Base-by-base conservation (phyloP, 2,329 filamentous ascomycete genomes). In the Trichophyton schoenleinii region DNA sequence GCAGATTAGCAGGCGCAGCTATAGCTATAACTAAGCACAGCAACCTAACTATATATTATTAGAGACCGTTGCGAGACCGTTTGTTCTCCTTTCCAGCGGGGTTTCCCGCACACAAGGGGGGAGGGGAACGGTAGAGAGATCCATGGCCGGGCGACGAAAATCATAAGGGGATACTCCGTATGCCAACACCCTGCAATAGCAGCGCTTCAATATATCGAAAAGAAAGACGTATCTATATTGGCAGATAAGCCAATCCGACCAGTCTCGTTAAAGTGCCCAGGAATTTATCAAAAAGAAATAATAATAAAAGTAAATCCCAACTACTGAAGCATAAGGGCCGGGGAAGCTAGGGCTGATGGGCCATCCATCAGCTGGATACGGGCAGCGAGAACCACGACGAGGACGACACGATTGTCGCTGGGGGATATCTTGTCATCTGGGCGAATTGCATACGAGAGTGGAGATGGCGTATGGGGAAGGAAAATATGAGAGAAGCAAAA, bases 321-420 rank as follows among this genome's bases (percentile, higher is more conserved):
- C 28, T 36, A 36, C 49, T 36, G 46, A 49, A 49, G 46, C 11
- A 49, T 20, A 18, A 22, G 49, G 13, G 25, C 49, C 28, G 49
- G 49, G 49, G 49, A 36, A 55, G 49, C 49, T 34, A 55, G 31
- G 49, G 49, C 49, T 55, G 49, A 34, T 55, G 49, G 25, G 31
- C 31, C 49, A 18, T 11, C 15, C 15, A 28, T 3, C 15, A 28
- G 22, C 18, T 28, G 49, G 49, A 55, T 55, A 36, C n/a, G 31
- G 13, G 15, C 11, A n/a, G 25, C 41, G 13, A 18, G 31, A 36
- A 36, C 49, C 13, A 20, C 15, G 49, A 55, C 11, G 28, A 34
- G 1, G 11, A 7, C 6, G 49, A 55, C n/a, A 55, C 31, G n/a
- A 36, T 34, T 13, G 9, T 20, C 41, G 15, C 28, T 28, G 31